Evolutionary conservation across 495 filamentous ascomycete species (phyloP).

Genomic region (Aspergillus heteromorphus): DNA sequence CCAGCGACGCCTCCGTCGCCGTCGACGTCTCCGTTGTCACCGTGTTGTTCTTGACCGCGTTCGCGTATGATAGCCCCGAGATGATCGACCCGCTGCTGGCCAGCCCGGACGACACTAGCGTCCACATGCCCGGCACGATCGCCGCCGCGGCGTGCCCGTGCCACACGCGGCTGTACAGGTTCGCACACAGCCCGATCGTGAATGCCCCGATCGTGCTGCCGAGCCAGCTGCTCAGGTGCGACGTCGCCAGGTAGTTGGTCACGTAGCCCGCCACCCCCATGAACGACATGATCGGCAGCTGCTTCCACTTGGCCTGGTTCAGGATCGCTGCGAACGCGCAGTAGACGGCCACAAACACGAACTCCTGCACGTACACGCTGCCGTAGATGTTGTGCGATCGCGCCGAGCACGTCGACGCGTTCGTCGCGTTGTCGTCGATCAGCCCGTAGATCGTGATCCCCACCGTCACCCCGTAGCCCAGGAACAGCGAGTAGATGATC

Average conservation of each 20-base stretch:
- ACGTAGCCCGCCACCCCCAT: slow-evolving; percentile 78
- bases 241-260: slow-evolving; percentile 74
- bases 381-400: slow-evolving; percentile 46
- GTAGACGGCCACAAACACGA: slow-evolving; percentile 65
- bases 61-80: slow-evolving; percentile 73
- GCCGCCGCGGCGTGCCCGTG: slow-evolving; percentile 82
- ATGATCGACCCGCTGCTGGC: slow-evolving; percentile 77
- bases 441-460: slow-evolving; percentile 85
- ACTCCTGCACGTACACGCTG: slow-evolving; percentile 41
- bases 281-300: slow-evolving; percentile 77
- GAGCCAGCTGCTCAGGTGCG: slow-evolving; percentile 66
- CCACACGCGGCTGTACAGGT: slow-evolving; percentile 75
- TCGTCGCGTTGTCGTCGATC: slow-evolving; percentile 69
- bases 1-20: slow-evolving; percentile 48
- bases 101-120: slow-evolving; percentile 85
- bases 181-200: slow-evolving; percentile 78
- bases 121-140: slow-evolving; percentile 90
- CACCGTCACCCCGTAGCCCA: slow-evolving; percentile 92
- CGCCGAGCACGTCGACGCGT: slow-evolving; percentile 55
- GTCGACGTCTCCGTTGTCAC: slow-evolving; percentile 33
- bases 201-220: slow-evolving; percentile 83
- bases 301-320: slow-evolving; percentile 88
- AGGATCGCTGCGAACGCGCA: slow-evolving; percentile 75
- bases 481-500: slow-evolving; percentile 90
- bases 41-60: slow-evolving; percentile 58